Percentiles rank a stretch among this genome's conserved stretches.
phyloP scores from a whole-genome alignment of 768 basidiomycete genomes.

The Clathrus columnatus region DNA sequence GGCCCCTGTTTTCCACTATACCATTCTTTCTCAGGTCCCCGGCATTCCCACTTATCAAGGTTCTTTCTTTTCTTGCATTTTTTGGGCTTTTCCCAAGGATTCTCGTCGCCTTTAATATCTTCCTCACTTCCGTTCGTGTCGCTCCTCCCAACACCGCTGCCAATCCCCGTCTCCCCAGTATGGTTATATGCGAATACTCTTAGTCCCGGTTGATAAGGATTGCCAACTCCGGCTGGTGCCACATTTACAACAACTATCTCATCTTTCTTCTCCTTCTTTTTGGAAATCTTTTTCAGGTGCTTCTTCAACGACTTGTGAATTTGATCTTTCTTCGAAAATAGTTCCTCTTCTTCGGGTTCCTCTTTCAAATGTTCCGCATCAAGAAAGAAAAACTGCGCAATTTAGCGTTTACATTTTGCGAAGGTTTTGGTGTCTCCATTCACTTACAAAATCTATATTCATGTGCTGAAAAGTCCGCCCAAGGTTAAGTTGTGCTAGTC shows the following conservation, averaged over 20 bases:
- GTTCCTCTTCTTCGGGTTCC: slow-evolving; percentile 14
- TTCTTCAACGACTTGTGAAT: slow-evolving; percentile 51
- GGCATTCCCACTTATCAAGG: slow-evolving; percentile 55
- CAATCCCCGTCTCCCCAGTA: slow-evolving; percentile 26
- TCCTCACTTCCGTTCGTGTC: slow-evolving; percentile 10
- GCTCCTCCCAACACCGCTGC: slow-evolving; percentile 7
- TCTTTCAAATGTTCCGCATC: slow-evolving; percentile 42
- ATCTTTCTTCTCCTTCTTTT: slow-evolving; percentile 44
- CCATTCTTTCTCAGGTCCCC: slow-evolving; percentile 46
- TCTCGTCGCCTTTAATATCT: slow-evolving; percentile 24
- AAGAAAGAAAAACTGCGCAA: slow-evolving; percentile 44
- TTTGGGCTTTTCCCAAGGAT: slow-evolving; percentile 35
- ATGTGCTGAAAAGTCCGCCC: slow-evolving; percentile 44
- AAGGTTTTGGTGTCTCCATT: too few relatives aligned
- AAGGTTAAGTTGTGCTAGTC: too few relatives aligned
- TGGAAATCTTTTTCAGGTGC: slow-evolving; percentile 59
- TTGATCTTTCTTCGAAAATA: slow-evolving; percentile 18
- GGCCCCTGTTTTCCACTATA: slow-evolving; percentile 57
- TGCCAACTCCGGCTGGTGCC: slow-evolving; percentile 77
- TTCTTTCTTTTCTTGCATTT: slow-evolving; percentile 44
- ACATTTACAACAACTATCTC: slow-evolving; percentile 74
- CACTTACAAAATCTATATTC: slow-evolving; percentile 71
- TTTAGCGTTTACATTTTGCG: too few relatives aligned
- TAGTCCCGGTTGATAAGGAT: slow-evolving; percentile 73
- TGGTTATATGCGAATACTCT: slow-evolving; percentile 78